phyloP scores from a whole-genome alignment of 2,329 filamentous ascomycete genomes.

The Colletotrichum musae region DNA sequence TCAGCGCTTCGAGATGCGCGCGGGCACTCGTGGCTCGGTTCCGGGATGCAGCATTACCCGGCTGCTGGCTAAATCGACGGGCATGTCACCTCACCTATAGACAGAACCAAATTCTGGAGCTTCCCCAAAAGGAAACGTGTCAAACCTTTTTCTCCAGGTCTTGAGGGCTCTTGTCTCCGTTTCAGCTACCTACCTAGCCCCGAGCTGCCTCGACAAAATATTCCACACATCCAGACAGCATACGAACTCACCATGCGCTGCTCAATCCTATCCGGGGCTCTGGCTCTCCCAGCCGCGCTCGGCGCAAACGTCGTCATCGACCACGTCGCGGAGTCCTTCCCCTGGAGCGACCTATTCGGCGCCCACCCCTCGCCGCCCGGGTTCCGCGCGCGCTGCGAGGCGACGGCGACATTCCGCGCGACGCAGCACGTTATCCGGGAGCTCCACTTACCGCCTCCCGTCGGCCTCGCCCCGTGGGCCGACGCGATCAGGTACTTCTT shows the following conservation, averaged over 20 bases:
- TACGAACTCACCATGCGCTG: not conserved
- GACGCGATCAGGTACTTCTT: constrained; percentile 47
- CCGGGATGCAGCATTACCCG: no score
- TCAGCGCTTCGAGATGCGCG: no score
- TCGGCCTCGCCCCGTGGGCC: constrained; percentile 47
- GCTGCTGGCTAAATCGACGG: no score
- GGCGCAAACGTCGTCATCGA: constrained; percentile 31
- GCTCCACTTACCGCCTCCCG: constrained; percentile 42
- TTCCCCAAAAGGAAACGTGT: no score
- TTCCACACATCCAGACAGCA: not conserved
- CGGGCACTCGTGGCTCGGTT: no score
- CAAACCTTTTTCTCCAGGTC: no score
- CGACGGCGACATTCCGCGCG: constrained; percentile 46
- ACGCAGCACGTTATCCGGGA: constrained; percentile 49
- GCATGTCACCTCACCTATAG: no score
- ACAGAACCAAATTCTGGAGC: no score
- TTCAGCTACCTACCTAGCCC: no score
- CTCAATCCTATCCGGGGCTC: not conserved
- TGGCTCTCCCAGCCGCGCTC: not conserved
- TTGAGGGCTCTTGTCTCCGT: no score
- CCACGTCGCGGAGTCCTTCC: constrained; percentile 48
- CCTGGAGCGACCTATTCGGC: constrained; percentile 50
- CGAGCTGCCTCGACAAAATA: no score
- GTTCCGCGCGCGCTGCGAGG: constrained; percentile 48
- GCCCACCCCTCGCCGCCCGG: constrained; percentile 47